Base-by-base conservation (phyloP, 176 grass and related monocot genomes). In the Otatea glauca region DNA sequence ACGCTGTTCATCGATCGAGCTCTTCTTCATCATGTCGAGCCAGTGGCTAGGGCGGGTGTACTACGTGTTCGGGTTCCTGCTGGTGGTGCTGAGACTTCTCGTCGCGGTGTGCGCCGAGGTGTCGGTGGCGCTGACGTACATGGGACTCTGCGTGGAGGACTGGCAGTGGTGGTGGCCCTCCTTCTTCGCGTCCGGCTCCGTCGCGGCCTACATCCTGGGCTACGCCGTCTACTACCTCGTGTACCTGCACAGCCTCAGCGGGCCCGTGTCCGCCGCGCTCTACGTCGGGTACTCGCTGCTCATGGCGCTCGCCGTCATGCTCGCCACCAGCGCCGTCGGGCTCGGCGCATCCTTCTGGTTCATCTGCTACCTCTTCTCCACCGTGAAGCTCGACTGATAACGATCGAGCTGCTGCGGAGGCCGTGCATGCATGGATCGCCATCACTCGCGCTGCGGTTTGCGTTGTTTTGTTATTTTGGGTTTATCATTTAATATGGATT, bases 1-100 rank as follows among this genome's bases (percentile, higher is more conserved):
- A 94, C 89, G 45, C 68, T 92, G 11, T 94, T 94, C 89, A 92
- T 94, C 82, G 92, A 92, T 94, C 82, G 92, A 94, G 87, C 89
- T 94, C 10, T 89, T 94, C 84, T 94, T 94, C 81, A 94, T 94
- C 61, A 89, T 94, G 87, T 94, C 92, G 25, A 89, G 89, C 77
- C 72, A 92, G 15, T 94, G 92, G 89, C 90, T 94, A 68, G 89
- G 89, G 5, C 69, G 87, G 11, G 89, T 92, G 51, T 94, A 94
- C 84, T 92, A 94, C 60, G 92, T 89, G 21, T 94, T 92, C 61
- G 92, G 92, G 9, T 94, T 94, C 77, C 85, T 94, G 35, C 88
- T 94, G 14, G 70, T 89, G 29, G 92, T 94, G 42, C 32, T 92
- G 63, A 70, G 78, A 53, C 82, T 94, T 42, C 85, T 94, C 47